Evolutionary conservation across 2,329 filamentous ascomycete genomes (phyloP).

Genomic region (Microcyclosporella mali): DNA sequence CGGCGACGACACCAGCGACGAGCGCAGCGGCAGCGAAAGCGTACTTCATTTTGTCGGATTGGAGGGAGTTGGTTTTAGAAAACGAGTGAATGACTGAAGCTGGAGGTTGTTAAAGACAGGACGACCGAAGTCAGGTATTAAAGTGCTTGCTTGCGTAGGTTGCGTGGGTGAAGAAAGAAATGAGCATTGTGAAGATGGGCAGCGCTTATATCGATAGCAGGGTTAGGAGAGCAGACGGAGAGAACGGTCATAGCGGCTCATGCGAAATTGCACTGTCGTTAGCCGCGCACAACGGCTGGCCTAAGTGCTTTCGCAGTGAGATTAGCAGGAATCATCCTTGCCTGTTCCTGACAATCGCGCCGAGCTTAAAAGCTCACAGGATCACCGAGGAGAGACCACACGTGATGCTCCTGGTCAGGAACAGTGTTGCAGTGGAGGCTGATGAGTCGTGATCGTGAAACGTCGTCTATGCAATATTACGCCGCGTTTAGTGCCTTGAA

Average conservation of each 20-base stretch:
- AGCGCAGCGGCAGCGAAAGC: constrained; percentile 20
- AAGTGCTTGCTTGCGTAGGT: constrained; percentile 2
- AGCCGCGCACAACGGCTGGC: constrained; percentile 10
- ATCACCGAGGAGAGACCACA: no score
- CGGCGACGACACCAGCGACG: constrained; percentile 15
- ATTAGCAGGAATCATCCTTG: constrained; percentile 12
- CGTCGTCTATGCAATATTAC: no score
- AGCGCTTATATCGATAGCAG: constrained; percentile 13
- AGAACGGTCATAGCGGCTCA: constrained; percentile 13
- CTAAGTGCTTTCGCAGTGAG: constrained; percentile 14
- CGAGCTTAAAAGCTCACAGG: background rate
- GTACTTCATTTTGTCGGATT: constrained; percentile 18
- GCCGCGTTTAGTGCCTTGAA: no score
- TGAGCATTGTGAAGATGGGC: constrained; percentile 1
- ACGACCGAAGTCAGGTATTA: constrained; percentile 21
- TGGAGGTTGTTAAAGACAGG: constrained; percentile 17
- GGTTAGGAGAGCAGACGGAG: constrained; percentile 9
- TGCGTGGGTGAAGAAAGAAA: constrained; percentile 8
- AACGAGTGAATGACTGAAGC: constrained; percentile 13
- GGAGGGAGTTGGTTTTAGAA: constrained; percentile 4
- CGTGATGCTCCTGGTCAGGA: no score
- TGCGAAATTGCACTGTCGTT: constrained; percentile 17
- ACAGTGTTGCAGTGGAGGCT: no score
- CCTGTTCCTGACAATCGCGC: constrained; percentile 6
- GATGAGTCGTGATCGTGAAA: no score